phyloP scores from a whole-genome alignment of 805 yeast genomes.

The Kregervanrija delftensis region DNA sequence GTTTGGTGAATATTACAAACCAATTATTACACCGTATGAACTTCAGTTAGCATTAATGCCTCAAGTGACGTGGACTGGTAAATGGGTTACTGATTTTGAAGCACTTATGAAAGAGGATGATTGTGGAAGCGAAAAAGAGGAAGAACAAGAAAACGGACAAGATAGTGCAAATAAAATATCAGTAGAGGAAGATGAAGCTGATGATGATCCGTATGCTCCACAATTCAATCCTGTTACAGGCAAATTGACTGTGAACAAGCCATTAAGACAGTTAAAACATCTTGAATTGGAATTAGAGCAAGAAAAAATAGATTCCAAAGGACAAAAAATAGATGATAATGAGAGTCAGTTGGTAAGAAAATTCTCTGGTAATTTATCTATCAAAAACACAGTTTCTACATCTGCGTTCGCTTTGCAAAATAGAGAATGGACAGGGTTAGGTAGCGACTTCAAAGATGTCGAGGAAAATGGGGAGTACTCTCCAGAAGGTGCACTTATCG shows the following conservation, averaged over 20 bases:
- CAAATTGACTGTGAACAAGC: conserved; percentile 59
- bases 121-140: conserved; percentile 24
- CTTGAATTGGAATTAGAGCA: conserved; percentile 48
- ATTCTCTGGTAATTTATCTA: conserved; percentile 52
- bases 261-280: conserved; percentile 62
- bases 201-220: conserved; percentile 57
- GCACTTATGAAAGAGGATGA: conserved; percentile 39
- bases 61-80: conserved; percentile 84
- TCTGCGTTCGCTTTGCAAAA: conserved; percentile 72
- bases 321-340: conserved; percentile 18
- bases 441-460: conserved; percentile 59
- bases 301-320: conserved; percentile 18
- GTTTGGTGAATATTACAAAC: conserved; percentile 74
- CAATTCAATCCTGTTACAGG: conserved; percentile 90
- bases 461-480: conserved; percentile 33
- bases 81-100: conserved; percentile 80
- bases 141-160: conserved; percentile 6
- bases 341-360: conserved; percentile 41
- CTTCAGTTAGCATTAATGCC: conserved; percentile 69
- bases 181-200: conserved; percentile 20
- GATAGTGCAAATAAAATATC: conserved; percentile 7
- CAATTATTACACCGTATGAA: conserved; percentile 92
- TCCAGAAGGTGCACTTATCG: conserved; percentile 69
- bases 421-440: conserved; percentile 82
- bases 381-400: conserved; percentile 79